These are phyloP conservation scores for Colletotrichum musae DNA, from an alignment of 2,329 filamentous ascomycete species.

Conservation along the genomic window DNA sequence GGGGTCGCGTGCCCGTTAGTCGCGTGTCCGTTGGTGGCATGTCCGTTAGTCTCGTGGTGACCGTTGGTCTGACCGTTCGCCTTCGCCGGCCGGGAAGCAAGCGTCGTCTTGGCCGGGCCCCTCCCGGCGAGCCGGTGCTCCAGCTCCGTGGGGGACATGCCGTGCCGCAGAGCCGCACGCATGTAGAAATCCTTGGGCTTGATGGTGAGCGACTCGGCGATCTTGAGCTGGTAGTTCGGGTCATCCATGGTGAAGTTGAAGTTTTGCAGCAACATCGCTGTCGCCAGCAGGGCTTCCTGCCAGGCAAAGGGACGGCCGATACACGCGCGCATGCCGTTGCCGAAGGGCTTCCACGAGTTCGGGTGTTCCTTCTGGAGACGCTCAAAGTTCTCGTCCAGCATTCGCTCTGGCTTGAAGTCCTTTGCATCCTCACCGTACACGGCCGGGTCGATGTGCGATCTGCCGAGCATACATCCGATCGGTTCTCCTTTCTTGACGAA, in stretches of 20 bases:
- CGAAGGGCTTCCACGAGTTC: slow-evolving; percentile 67
- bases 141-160: slow-evolving; percentile 55
- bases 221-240: slow-evolving; percentile 66
- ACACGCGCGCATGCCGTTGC: slow-evolving; percentile 66
- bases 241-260: slow-evolving; percentile 76
- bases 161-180: slow-evolving; percentile 65
- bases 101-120: slow-evolving; percentile 17
- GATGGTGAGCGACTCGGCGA: slow-evolving; percentile 70
- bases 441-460: slow-evolving; percentile 67
- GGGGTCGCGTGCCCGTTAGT: slow-evolving; percentile 1
- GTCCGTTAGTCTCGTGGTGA: not conserved
- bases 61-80: slow-evolving; percentile 22
- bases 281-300: slow-evolving; percentile 64
- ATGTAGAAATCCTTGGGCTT: slow-evolving; percentile 74
- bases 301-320: slow-evolving; percentile 69
- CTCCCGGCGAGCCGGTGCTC: slow-evolving; percentile 60
- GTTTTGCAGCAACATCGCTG: slow-evolving; percentile 74
- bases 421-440: slow-evolving; percentile 71
- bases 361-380: slow-evolving; percentile 50
- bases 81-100: not conserved
- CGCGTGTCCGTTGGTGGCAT: not conserved
- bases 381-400: slow-evolving; percentile 68
- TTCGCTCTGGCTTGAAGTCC: slow-evolving; percentile 73
- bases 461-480: slow-evolving; percentile 61
- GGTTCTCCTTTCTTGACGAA: slow-evolving; percentile 59